Evolutionary conservation across 2,329 filamentous ascomycete species (phyloP).

Genomic region (Alternaria sp.): DNA sequence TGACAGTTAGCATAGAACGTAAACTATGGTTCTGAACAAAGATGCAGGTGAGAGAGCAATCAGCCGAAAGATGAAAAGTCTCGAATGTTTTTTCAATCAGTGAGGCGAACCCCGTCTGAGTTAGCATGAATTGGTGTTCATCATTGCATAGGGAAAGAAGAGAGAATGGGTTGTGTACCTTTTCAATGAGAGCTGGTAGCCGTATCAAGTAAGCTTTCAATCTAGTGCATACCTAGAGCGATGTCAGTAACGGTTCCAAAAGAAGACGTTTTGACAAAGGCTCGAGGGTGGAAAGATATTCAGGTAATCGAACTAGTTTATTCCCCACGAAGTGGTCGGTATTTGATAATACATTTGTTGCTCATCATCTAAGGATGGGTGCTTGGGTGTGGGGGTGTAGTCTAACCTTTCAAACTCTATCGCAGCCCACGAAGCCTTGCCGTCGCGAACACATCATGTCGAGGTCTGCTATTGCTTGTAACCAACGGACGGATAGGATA

Average conservation of each 20-base stretch:
- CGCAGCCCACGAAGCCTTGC: constrained; percentile 23
- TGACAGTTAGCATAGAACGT: constrained; percentile 11
- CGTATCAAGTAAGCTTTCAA: background rate
- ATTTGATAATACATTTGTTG: constrained; percentile 50
- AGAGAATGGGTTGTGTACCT: constrained; percentile 18
- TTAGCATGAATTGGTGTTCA: constrained; percentile 49
- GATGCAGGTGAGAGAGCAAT: constrained; percentile 17
- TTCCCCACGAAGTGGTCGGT: constrained; percentile 46
- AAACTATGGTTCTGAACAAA: background rate
- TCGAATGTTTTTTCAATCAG: constrained; percentile 45
- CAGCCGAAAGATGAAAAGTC: constrained; percentile 52
- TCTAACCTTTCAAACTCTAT: constrained; percentile 20
- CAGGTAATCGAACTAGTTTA: constrained; percentile 50
- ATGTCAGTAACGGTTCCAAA: constrained; percentile 18
- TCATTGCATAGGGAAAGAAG: constrained; percentile 32
- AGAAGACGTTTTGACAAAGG: background rate
- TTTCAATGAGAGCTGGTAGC: background rate
- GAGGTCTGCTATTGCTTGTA: constrained; percentile 1
- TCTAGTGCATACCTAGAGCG: constrained; percentile 5
- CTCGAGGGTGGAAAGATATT: constrained; percentile 22
- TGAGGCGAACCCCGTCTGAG: constrained; percentile 41
- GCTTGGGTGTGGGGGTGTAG: constrained; percentile 2
- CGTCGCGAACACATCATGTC: background rate
- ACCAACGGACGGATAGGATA: background rate
- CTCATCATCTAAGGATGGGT: constrained; percentile 39